Conservation (phyloP, 352 stramenopile species). For the Aphanomyces cochlioides region DNA sequence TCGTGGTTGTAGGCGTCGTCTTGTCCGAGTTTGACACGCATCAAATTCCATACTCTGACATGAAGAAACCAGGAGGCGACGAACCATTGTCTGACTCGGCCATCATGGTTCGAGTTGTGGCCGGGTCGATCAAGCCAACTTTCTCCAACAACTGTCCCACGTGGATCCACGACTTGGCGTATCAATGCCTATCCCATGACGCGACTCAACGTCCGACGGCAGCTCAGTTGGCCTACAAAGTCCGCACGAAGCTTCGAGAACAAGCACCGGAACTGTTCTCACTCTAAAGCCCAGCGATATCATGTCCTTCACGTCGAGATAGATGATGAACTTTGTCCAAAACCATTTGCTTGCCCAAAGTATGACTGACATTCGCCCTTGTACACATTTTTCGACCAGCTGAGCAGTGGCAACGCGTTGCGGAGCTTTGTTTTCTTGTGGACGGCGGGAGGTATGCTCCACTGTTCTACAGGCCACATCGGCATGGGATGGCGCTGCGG, state of each 20-base stretch:
- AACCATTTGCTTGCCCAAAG: too few species aligned
- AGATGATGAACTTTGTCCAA: too few species aligned
- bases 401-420: too few species aligned
- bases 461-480: too few species aligned
- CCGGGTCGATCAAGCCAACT: neutral
- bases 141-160: neutral
- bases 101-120: neutral
- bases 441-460: too few species aligned
- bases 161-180: conserved; percentile 4
- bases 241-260: neutral
- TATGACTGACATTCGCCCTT: too few species aligned
- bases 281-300: too few species aligned
- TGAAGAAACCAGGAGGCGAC: neutral
- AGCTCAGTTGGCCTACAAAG: neutral
- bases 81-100: neutral
- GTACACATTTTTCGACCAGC: too few species aligned
- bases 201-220: neutral
- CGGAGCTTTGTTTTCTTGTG: too few species aligned
- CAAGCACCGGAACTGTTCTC: too few species aligned
- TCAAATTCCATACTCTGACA: neutral
- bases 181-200: neutral
- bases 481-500: too few species aligned
- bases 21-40: neutral
- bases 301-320: too few species aligned
- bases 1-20: neutral